phyloP scores from a whole-genome alignment of 352 stramenopile species.

The Blastocystis hominis region DNA sequence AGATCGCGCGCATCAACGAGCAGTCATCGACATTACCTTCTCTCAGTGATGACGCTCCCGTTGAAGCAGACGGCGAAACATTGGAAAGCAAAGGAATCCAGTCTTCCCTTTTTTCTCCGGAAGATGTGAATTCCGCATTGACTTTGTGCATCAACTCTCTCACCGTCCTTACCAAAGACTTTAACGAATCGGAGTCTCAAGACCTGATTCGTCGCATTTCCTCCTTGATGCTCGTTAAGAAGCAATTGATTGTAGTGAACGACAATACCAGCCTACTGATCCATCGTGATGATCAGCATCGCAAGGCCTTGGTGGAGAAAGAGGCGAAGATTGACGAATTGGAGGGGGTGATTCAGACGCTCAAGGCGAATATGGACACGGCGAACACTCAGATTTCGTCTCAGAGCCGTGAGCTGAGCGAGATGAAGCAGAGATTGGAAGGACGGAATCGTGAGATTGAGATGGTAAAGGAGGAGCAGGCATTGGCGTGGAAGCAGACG shows the following conservation, averaged over 20 bases:
- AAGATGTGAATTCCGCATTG: neutral
- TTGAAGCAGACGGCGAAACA: constrained; percentile 7
- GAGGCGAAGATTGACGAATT: constrained; percentile 14
- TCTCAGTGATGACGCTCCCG: neutral
- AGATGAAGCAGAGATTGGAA: neutral
- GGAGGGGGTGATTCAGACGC: neutral
- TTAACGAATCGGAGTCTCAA: neutral
- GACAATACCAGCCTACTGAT: constrained; percentile 1
- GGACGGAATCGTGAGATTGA: neutral
- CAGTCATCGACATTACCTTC: neutral
- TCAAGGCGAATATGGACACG: neutral
- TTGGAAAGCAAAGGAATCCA: constrained; percentile 34
- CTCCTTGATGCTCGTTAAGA: constrained; percentile 17
- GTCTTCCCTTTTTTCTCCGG: neutral
- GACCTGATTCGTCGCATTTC: constrained; percentile 21
- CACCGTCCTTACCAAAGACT: neutral
- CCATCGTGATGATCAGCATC: constrained; percentile 42
- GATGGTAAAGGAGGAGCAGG: neutral
- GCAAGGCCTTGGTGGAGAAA: constrained; percentile 25
- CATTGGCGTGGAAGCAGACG: neutral
- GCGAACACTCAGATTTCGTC: neutral
- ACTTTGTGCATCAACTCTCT: constrained; percentile 43
- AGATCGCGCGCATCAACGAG: constrained; percentile 45
- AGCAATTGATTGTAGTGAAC: constrained; percentile 46
- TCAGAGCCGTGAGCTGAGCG: neutral